Percentiles rank a stretch among this genome's conserved stretches.
These are phyloP conservation scores for Xylariomycetidae sp. DNA, from an alignment of 2,329 filamentous ascomycete species.

Conservation along the genomic window DNA sequence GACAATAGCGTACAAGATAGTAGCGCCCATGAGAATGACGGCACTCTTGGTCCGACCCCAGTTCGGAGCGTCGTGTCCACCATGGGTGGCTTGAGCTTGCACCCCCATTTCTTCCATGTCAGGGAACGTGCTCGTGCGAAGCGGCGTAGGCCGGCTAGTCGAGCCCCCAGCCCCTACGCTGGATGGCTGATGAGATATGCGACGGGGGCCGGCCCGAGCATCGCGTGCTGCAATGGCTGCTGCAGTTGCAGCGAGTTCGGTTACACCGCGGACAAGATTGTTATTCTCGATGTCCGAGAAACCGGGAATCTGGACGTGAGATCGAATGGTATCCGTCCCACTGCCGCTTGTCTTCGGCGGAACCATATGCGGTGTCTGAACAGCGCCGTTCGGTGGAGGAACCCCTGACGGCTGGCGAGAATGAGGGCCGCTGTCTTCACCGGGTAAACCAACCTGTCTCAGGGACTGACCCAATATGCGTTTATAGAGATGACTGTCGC, in stretches of 20 bases:
- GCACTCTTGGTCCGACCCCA: constrained; percentile 92
- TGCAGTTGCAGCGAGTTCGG: constrained; percentile 89
- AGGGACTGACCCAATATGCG: constrained; percentile 88
- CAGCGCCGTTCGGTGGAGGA: constrained; percentile 36
- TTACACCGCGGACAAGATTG: constrained; percentile 76
- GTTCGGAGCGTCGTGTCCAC: constrained; percentile 96
- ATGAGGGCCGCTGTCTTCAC: constrained; percentile 37
- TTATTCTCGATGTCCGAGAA: constrained; percentile 80
- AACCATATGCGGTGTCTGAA: constrained; percentile 64
- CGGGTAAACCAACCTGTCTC: constrained; percentile 69
- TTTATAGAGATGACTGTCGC: constrained; percentile 87
- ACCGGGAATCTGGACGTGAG: constrained; percentile 56
- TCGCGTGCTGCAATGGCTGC: constrained; percentile 83
- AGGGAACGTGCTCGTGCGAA: constrained; percentile 34
- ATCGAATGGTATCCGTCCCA: constrained; percentile 35
- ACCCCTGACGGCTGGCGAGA: constrained; percentile 19
- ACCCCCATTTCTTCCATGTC: constrained; percentile 44
- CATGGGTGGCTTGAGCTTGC: constrained; percentile 44
- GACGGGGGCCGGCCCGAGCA: constrained; percentile 43
- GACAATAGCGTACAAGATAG: constrained; percentile 90
- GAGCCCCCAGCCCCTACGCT: constrained; percentile 23
- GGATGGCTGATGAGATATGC: constrained; percentile 28
- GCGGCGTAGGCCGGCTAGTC: constrained; percentile 22
- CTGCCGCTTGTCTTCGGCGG: constrained; percentile 59
- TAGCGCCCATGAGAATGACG: constrained; percentile 82